A percentile compares a stretch with the other conserved stretches of the same genome.
These are phyloP conservation scores for Magnusiomyces sp. DNA, from an alignment of 1,139 yeast species.

Conservation along the genomic window DNA sequence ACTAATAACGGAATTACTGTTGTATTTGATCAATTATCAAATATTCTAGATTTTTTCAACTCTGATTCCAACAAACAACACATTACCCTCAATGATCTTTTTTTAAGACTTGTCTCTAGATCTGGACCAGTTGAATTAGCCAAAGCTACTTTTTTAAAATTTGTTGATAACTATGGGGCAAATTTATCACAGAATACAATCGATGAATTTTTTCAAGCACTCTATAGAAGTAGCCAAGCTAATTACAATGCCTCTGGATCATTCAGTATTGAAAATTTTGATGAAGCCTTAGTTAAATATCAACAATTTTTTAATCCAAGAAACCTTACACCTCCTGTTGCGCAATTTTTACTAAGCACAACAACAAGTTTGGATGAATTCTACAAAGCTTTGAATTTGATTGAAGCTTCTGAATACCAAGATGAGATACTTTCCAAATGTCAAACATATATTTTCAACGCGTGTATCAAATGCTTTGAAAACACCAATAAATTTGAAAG, in stretches of 20 bases:
- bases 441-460: conserved; percentile 24
- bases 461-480: conserved; percentile 19
- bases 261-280: conserved; percentile 21
- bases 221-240: conserved; percentile 19
- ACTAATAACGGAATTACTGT: neutral
- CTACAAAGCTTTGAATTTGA: conserved; percentile 23
- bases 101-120: conserved; percentile 24
- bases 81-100: conserved; percentile 21
- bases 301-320: conserved; percentile 19
- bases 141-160: conserved; percentile 18
- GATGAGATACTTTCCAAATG: conserved; percentile 22
- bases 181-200: conserved; percentile 23
- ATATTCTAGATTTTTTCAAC: conserved; percentile 11
- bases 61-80: conserved; percentile 7
- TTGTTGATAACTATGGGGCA: conserved; percentile 12
- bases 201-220: conserved; percentile 21
- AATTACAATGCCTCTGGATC: conserved; percentile 20
- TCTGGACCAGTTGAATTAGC: conserved; percentile 26
- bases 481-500: neutral
- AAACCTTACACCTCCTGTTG: conserved; percentile 12
- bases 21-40: conserved; percentile 16
- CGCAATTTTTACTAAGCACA: conserved; percentile 25
- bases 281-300: conserved; percentile 18
- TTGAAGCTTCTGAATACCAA: conserved; percentile 20
- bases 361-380: conserved; percentile 24